Conservation (phyloP, 495 filamentous ascomycete genomes). For the Talaromyces nanjingensis region DNA sequence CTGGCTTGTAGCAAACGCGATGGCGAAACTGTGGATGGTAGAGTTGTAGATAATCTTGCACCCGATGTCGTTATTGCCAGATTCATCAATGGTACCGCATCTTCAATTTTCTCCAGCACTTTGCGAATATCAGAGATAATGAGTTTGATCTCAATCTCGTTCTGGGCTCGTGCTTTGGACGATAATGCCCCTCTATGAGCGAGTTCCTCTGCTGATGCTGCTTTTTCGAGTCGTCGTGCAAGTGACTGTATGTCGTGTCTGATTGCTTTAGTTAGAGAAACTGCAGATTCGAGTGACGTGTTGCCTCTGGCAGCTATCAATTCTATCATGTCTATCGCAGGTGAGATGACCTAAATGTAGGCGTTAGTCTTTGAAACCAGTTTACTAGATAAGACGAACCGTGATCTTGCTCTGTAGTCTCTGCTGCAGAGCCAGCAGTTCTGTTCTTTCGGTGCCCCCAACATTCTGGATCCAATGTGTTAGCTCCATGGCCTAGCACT, state of each 20-base stretch:
- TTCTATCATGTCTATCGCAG: slow-evolving; percentile 90
- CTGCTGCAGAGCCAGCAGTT: slow-evolving; percentile 65
- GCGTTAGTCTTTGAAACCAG: background rate
- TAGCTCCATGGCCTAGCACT: background rate
- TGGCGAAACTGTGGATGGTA: slow-evolving; percentile 80
- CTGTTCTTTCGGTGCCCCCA: slow-evolving; percentile 60
- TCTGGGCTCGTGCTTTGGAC: slow-evolving; percentile 38
- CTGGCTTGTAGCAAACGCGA: slow-evolving; percentile 91
- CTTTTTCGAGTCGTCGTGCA: slow-evolving; percentile 65
- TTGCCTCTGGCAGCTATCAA: slow-evolving; percentile 93
- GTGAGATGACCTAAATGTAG: slow-evolving; percentile 68
- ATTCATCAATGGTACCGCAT: slow-evolving; percentile 88
- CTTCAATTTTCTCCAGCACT: slow-evolving; percentile 75
- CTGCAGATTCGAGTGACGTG: slow-evolving; percentile 82
- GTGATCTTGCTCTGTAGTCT: slow-evolving; percentile 77
- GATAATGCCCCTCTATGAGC: slow-evolving; percentile 42
- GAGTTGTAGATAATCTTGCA: slow-evolving; percentile 68
- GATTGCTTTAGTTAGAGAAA: slow-evolving; percentile 78
- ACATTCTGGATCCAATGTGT: slow-evolving; percentile 44
- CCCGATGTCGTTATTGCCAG: slow-evolving; percentile 95
- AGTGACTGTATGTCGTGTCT: slow-evolving; percentile 81
- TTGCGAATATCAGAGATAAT: slow-evolving; percentile 71
- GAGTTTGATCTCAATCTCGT: slow-evolving; percentile 55
- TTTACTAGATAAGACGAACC: slow-evolving; percentile 33
- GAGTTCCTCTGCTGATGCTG: slow-evolving; percentile 60